Conservation (phyloP, 306 rosid species). For the Vigna angularis region DNA sequence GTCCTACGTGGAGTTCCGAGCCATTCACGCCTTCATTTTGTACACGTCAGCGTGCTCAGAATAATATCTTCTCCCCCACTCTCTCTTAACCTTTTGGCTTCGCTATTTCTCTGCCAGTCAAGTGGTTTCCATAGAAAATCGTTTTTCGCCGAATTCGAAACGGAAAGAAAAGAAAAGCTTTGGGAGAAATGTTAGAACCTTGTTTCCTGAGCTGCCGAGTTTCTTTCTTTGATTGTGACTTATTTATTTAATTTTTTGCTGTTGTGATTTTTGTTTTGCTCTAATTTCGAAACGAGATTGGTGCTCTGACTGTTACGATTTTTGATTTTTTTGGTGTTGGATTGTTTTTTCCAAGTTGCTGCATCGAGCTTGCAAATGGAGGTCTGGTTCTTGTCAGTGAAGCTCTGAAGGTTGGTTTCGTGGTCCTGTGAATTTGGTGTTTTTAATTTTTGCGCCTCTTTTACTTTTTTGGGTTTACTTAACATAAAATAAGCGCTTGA, state of each 20-base stretch:
- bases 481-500: neutral
- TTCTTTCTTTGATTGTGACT: neutral
- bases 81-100: conserved; percentile 36
- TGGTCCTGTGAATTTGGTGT: neutral
- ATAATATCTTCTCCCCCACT: conserved; percentile 64
- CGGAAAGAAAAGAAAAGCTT: neutral
- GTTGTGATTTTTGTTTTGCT: neutral
- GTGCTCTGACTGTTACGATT: conserved; percentile 40
- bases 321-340: neutral
- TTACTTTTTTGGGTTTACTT: neutral
- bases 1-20: conserved; percentile 44
- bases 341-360: conserved; percentile 43
- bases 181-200: conserved; percentile 41
- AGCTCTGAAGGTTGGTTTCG: conserved; percentile 51
- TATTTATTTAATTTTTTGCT: neutral
- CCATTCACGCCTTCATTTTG: conserved; percentile 58
- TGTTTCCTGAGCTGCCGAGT: conserved; percentile 16
- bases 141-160: neutral
- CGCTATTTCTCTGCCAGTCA: conserved; percentile 53
- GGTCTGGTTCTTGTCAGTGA: conserved; percentile 44
- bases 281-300: conserved; percentile 32
- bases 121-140: conserved; percentile 24
- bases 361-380: conserved; percentile 57
- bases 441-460: neutral
- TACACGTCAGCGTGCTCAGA: conserved; percentile 52